Evolutionary conservation across 2,329 filamentous ascomycete species (phyloP).

Genomic region (Bimuria novae-zelandiae): DNA sequence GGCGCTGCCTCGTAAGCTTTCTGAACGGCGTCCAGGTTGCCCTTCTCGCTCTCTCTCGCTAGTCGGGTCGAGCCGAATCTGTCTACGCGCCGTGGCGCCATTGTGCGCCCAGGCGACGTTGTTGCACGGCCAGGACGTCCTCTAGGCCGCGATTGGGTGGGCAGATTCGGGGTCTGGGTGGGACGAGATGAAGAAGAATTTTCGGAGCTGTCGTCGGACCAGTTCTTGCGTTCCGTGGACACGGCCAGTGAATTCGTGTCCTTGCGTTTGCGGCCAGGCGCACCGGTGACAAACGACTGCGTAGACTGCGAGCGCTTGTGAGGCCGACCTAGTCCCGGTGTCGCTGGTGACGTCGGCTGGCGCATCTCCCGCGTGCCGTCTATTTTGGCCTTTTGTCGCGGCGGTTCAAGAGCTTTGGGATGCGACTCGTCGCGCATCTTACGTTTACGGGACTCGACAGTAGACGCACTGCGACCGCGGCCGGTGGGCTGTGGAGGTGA

Average conservation of each 20-base stretch:
- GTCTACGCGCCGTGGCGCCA: slow-evolving; percentile 84
- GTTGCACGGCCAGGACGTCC: slow-evolving; percentile 63
- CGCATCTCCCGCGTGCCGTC: slow-evolving; percentile 40
- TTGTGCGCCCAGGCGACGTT: slow-evolving; percentile 58
- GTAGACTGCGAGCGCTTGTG: slow-evolving; percentile 48
- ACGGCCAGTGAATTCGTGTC: slow-evolving; percentile 39
- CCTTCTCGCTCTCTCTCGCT: slow-evolving; percentile 85
- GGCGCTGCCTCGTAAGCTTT: slow-evolving; percentile 76
- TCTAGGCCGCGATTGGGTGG: slow-evolving; percentile 51
- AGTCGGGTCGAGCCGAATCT: slow-evolving; percentile 89
- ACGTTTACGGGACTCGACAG: slow-evolving; percentile 46
- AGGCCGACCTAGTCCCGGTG: slow-evolving; percentile 37
- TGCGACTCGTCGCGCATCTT: slow-evolving; percentile 46
- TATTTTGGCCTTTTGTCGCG: slow-evolving; percentile 46
- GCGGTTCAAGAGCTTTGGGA: slow-evolving; percentile 43
- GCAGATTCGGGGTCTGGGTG: slow-evolving; percentile 34
- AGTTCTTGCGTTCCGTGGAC: slow-evolving; percentile 35
- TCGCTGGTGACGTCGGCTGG: slow-evolving; percentile 41
- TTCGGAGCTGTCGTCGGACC: slow-evolving; percentile 44
- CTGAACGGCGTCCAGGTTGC: slow-evolving; percentile 79
- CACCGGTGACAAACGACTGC: slow-evolving; percentile 38
- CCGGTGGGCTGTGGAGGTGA: slow-evolving; percentile 33
- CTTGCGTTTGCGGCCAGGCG: slow-evolving; percentile 39
- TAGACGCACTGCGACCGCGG: slow-evolving; percentile 45
- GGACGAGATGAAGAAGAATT: slow-evolving; percentile 43